Conservation (phyloP, 371 early-diverging fungal species). For the Mortierella sp. region DNA sequence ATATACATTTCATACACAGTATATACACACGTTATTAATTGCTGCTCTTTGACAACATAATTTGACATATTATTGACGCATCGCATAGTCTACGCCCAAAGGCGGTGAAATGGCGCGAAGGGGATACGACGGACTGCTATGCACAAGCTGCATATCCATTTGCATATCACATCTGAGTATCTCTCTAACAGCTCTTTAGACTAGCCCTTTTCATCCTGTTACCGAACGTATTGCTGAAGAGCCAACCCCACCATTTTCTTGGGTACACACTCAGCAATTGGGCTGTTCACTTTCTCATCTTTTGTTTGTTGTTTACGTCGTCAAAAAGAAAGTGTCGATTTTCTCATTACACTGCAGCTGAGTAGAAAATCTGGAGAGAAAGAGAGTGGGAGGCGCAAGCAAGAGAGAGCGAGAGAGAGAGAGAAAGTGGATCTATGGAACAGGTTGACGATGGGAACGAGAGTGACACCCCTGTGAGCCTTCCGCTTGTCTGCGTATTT, state of each 20-base stretch:
- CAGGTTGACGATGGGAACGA: not conserved
- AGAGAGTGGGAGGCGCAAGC: not conserved
- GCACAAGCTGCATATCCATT: not conserved
- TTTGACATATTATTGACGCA: no score
- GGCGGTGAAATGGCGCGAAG: not conserved
- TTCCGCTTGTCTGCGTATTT: not conserved
- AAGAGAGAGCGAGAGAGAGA: not conserved
- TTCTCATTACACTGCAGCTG: not conserved
- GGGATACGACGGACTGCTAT: not conserved
- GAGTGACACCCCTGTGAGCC: not conserved
- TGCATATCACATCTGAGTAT: not conserved
- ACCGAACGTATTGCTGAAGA: not conserved
- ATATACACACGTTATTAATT: not conserved
- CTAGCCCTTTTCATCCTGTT: not conserved
- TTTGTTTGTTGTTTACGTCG: not conserved
- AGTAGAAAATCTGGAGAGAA: not conserved
- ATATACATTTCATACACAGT: not conserved
- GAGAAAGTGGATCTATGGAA: not conserved
- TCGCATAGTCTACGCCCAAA: not conserved
- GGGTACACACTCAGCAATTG: not conserved
- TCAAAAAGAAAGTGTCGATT: not conserved
- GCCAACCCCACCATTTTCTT: conserved; percentile 9
- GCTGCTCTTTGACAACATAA: not conserved
- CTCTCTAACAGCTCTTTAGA: not conserved
- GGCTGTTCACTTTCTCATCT: not conserved